Evolutionary conservation across 2,329 filamentous ascomycete species (phyloP).

Genomic region (Raffaelea ambrosiae): DNA sequence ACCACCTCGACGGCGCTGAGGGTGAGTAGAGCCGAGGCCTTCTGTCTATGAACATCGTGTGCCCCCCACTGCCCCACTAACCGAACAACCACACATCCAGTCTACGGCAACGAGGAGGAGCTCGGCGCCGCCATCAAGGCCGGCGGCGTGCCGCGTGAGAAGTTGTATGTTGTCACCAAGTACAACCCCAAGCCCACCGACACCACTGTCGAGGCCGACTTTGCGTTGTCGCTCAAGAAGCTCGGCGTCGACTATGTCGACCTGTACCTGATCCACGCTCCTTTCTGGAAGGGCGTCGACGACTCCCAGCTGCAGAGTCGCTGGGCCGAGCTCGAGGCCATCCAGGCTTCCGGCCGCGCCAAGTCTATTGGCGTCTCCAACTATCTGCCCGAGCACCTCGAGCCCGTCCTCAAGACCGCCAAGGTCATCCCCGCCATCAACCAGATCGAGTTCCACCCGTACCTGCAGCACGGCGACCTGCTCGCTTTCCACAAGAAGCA

Average conservation of each 20-base stretch:
- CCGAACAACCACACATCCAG: constrained; percentile 22
- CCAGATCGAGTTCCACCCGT: constrained; percentile 76
- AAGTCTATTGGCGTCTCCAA: constrained; percentile 72
- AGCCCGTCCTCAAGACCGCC: constrained; percentile 48
- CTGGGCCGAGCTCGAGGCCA: constrained; percentile 55
- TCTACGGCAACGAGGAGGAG: constrained; percentile 58
- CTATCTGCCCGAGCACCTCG: constrained; percentile 50
- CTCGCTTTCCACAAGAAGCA: constrained; percentile 48
- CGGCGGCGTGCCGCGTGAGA: constrained; percentile 52
- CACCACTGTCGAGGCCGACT: constrained; percentile 34
- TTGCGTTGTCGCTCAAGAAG: constrained; percentile 53
- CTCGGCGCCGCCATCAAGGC: constrained; percentile 64
- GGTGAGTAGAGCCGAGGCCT: constrained; percentile 28
- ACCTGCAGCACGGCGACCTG: constrained; percentile 55
- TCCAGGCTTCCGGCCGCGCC: constrained; percentile 57
- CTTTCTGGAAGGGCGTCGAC: constrained; percentile 39
- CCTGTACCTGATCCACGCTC: constrained; percentile 57
- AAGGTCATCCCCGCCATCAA: constrained; percentile 60
- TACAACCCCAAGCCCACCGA: constrained; percentile 27
- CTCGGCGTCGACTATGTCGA: constrained; percentile 65
- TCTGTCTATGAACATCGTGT: neutral
- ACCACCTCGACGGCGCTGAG: constrained; percentile 69
- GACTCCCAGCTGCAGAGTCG: constrained; percentile 45
- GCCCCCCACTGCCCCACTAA: constrained; percentile 6
- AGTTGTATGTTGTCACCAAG: constrained; percentile 63